Conservation (phyloP, 805 yeast species). For the Yarrowia hollandica region DNA sequence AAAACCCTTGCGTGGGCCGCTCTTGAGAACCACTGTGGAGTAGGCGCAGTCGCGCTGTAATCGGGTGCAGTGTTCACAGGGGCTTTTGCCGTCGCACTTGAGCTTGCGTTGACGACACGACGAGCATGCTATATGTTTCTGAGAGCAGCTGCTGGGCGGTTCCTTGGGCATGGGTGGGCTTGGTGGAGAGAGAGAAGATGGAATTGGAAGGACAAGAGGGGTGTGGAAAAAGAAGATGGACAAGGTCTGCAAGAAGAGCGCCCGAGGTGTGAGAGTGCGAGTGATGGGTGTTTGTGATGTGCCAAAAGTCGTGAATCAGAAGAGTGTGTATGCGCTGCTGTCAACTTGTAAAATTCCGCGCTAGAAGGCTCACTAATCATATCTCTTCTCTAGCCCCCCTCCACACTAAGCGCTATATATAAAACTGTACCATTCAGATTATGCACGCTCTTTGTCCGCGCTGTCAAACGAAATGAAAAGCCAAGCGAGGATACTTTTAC, state of each 20-base stretch:
- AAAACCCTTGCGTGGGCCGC: slow-evolving; percentile 13
- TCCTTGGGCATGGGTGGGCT: slow-evolving; percentile 4
- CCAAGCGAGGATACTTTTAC: no score
- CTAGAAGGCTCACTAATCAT: slow-evolving; percentile 16
- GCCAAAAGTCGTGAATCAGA: no score
- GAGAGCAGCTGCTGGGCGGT: neutral
- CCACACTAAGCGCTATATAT: slow-evolving; percentile 22
- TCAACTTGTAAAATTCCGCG: neutral
- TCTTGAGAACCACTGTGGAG: slow-evolving; percentile 18
- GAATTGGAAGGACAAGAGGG: neutral
- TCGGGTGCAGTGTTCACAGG: slow-evolving; percentile 20
- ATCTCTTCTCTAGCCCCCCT: neutral
- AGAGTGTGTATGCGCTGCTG: no score
- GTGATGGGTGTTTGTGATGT: neutral
- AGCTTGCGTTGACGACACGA: slow-evolving; percentile 26
- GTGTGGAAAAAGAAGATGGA: slow-evolving; percentile 1
- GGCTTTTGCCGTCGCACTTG: slow-evolving; percentile 1
- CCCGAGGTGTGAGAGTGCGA: neutral
- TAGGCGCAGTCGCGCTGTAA: slow-evolving; percentile 16
- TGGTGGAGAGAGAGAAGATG: slow-evolving; percentile 10
- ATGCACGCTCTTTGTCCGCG: slow-evolving; percentile 12
- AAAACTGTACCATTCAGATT: slow-evolving; percentile 1
- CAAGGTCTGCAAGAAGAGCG: neutral
- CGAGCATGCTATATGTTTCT: slow-evolving; percentile 17
- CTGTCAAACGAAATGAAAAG: slow-evolving; percentile 23